Evolutionary conservation across 2,329 filamentous ascomycete species (phyloP).

Genomic region (Talaromyces sp.): DNA sequence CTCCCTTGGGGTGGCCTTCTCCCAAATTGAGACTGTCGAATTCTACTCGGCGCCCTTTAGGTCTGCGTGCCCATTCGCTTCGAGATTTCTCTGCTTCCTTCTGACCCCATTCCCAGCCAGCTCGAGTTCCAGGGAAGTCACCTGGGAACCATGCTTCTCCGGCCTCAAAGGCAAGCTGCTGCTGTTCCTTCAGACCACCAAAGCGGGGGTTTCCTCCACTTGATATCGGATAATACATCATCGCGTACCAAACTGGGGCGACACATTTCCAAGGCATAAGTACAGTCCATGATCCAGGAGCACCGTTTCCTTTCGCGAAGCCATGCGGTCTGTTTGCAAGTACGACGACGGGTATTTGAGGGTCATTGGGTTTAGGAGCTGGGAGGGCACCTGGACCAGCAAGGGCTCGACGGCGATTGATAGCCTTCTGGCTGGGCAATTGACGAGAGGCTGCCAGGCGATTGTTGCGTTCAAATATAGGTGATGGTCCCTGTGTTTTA

Average conservation of each 20-base stretch:
- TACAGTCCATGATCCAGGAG: conserved; percentile 76
- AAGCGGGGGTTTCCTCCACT: conserved; percentile 80
- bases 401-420: conserved; percentile 74
- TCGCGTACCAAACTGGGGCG: conserved; percentile 77
- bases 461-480: conserved; percentile 69
- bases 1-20: conserved; percentile 69
- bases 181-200: conserved; percentile 76
- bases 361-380: conserved; percentile 62
- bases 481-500: conserved; percentile 47
- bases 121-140: conserved; percentile 77
- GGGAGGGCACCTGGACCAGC: conserved; percentile 66
- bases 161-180: conserved; percentile 80
- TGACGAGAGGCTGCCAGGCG: conserved; percentile 67
- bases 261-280: conserved; percentile 91
- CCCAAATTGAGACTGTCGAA: conserved; percentile 77
- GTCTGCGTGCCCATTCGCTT: conserved; percentile 73
- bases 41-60: conserved; percentile 77
- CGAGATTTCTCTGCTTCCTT: conserved; percentile 63
- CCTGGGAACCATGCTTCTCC: conserved; percentile 80
- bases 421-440: conserved; percentile 73
- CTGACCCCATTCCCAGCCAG: conserved; percentile 77
- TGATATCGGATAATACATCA: conserved; percentile 80
- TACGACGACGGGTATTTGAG: conserved; percentile 75
- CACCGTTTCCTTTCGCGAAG: conserved; percentile 46
- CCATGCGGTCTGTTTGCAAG: conserved; percentile 59